A percentile compares a stretch with the other conserved stretches of the same genome.
Conservation (phyloP, 345 rosid genomes). For the Gossypium bickii region DNA sequence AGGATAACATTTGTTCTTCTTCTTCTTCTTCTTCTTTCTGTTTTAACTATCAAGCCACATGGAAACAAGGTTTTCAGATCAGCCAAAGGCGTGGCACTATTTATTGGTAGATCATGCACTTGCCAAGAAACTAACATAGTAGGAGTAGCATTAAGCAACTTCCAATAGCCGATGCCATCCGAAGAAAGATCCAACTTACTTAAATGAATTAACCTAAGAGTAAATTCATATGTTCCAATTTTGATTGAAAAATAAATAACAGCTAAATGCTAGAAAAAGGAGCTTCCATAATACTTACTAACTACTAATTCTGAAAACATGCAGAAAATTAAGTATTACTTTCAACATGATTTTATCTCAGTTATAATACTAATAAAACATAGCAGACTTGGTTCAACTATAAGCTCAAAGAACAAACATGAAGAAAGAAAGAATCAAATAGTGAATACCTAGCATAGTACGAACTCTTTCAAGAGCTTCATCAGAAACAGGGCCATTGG, state of each 20-base stretch:
- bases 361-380: neutral
- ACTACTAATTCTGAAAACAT: neutral
- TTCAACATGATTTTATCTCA: neutral
- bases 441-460: slow-evolving; percentile 55
- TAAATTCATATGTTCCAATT: neutral
- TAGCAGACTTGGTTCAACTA: neutral
- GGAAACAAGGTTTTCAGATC: neutral
- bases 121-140: neutral
- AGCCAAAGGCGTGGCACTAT: neutral
- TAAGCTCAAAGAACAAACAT: neutral
- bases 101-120: neutral
- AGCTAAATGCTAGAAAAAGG: neutral
- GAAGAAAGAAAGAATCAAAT: neutral
- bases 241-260: neutral
- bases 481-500: slow-evolving; percentile 64
- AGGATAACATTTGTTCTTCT: neutral
- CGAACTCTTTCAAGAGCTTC: slow-evolving; percentile 73
- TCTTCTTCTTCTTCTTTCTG: neutral
- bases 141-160: neutral
- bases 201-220: neutral
- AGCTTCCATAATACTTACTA: neutral
- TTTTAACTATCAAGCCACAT: neutral
- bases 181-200: neutral
- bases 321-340: neutral
- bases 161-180: neutral